Conservation (phyloP, 1,284 basidiomycete species). For the Apiotrichum gamsii region DNA sequence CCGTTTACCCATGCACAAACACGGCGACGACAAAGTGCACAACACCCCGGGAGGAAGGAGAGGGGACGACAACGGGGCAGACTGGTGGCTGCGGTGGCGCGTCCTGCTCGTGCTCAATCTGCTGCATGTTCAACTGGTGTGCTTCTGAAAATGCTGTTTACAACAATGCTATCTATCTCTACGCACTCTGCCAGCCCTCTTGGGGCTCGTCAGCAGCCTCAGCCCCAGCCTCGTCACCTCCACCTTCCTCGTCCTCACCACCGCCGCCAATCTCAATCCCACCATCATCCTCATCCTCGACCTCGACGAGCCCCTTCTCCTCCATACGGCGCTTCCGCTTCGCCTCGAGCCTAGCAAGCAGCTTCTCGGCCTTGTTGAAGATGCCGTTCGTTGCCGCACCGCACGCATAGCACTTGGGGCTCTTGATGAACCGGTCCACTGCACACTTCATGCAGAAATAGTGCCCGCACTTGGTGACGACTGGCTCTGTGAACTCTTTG, state of each 20-base stretch:
- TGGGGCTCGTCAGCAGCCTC: background rate
- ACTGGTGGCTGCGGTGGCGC: too few species aligned
- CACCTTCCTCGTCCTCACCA: constrained; percentile 26
- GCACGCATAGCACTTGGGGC: constrained; percentile 93
- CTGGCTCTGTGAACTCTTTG: constrained; percentile 87
- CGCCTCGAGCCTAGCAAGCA: constrained; percentile 45
- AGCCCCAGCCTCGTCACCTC: background rate
- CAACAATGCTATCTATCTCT: too few species aligned
- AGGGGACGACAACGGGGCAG: too few species aligned
- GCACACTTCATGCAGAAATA: constrained; percentile 91
- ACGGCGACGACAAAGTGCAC: too few species aligned
- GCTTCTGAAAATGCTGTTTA: too few species aligned
- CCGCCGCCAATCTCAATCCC: constrained; percentile 27
- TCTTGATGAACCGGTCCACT: constrained; percentile 86
- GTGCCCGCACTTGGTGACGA: constrained; percentile 93
- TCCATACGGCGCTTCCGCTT: constrained; percentile 38
- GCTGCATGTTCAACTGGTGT: too few species aligned
- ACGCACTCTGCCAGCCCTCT: too few species aligned
- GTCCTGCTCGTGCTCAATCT: too few species aligned
- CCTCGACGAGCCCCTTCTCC: constrained; percentile 22
- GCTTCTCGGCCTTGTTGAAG: constrained; percentile 52
- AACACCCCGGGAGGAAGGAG: too few species aligned
- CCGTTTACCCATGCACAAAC: too few species aligned
- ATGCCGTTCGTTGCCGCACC: constrained; percentile 87
- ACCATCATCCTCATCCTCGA: constrained; percentile 16